Base-by-base conservation (phyloP, 2,329 filamentous ascomycete genomes). In the Thelonectria discophora region DNA sequence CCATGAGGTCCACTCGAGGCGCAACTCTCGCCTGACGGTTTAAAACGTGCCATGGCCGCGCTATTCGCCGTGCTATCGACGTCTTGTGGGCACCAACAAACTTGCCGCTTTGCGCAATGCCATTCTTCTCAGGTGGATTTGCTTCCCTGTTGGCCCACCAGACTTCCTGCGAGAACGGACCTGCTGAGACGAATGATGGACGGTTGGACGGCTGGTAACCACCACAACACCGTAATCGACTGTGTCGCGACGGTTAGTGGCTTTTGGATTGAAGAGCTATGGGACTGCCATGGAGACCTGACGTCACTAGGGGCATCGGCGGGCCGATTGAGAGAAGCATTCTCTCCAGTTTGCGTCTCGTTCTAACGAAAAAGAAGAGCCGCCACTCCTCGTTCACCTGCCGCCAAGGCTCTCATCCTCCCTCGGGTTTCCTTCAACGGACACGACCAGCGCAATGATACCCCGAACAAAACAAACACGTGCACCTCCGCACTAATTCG, bases 221-320 rank as follows among this genome's bases (percentile, higher is more conserved):
- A 37, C 21, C 17, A 20, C 18, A 17, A 40, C 39, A 63, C 52
- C 49, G 39, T 60, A 52, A 42, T 37, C 56, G 51, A 59, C 40
- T 47, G 24, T 53, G 55, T 52, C 40, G 47, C 58, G 57, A 64
- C 66, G 37, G 46, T 65, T 51, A 52, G 49, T 15, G 18, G n/a
- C 42, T 52, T 51, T 51, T 34, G 9, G 52, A 51, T 55, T 47
- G 56, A 42, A 30, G 43, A 43, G 48, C 55, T 50, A 45, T 53
- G 56, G 49, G 43, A 34, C 56, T 18, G 18, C 34, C 42, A 42
- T 42, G 30, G 55, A 40, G 37, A 10, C n/a, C 5, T 71, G 64
- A 71, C 69, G 69, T 71, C 69, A 71, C 54, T 40, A 11, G 12
- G 46, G 24, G 11, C 43, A 32, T 43, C 7, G 17, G 58, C 60